Conservation (phyloP, 2,329 filamentous ascomycete genomes). For the Pezicula neosporulosa region DNA sequence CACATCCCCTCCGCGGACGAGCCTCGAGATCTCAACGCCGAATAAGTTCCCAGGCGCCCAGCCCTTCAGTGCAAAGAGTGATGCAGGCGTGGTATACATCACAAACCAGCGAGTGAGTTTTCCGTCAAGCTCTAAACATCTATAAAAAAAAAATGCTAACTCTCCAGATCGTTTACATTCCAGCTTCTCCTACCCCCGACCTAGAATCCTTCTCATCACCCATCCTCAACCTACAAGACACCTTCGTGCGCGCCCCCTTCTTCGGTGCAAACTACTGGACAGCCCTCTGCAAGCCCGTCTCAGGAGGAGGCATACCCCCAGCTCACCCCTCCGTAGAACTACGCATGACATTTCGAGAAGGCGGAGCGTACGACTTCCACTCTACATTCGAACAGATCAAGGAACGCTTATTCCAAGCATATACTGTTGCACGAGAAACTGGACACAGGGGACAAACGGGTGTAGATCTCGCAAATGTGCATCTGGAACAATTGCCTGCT, state of each 20-base stretch:
- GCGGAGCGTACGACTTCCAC: slow-evolving; percentile 91
- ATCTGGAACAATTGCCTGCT: slow-evolving; percentile 83
- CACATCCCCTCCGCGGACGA: slow-evolving; percentile 75
- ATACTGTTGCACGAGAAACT: slow-evolving; percentile 69
- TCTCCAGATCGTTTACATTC: slow-evolving; percentile 79
- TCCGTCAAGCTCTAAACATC: slow-evolving; percentile 11
- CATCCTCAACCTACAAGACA: slow-evolving; percentile 83
- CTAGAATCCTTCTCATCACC: slow-evolving; percentile 87
- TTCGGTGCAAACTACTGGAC: slow-evolving; percentile 93
- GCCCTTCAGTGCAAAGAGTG: slow-evolving; percentile 67
- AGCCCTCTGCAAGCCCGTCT: slow-evolving; percentile 73
- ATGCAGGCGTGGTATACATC: slow-evolving; percentile 72
- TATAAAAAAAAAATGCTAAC: slow-evolving; percentile 12
- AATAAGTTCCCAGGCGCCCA: slow-evolving; percentile 61
- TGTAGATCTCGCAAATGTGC: slow-evolving; percentile 61
- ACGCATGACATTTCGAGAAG: slow-evolving; percentile 88
- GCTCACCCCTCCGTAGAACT: slow-evolving; percentile 72
- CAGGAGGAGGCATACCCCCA: slow-evolving; percentile 77
- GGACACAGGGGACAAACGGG: slow-evolving; percentile 47
- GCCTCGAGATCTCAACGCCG: slow-evolving; percentile 63
- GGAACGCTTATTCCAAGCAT: slow-evolving; percentile 76
- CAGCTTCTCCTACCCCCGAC: slow-evolving; percentile 59
- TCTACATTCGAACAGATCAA: slow-evolving; percentile 78
- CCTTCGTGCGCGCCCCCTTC: slow-evolving; percentile 82
- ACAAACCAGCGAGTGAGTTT: slow-evolving; percentile 76